Percentiles rank a stretch among this genome's conserved stretches.
These are phyloP conservation scores for Ilyonectria sp. DNA, from an alignment of 2,329 filamentous ascomycete species.

Conservation along the genomic window DNA sequence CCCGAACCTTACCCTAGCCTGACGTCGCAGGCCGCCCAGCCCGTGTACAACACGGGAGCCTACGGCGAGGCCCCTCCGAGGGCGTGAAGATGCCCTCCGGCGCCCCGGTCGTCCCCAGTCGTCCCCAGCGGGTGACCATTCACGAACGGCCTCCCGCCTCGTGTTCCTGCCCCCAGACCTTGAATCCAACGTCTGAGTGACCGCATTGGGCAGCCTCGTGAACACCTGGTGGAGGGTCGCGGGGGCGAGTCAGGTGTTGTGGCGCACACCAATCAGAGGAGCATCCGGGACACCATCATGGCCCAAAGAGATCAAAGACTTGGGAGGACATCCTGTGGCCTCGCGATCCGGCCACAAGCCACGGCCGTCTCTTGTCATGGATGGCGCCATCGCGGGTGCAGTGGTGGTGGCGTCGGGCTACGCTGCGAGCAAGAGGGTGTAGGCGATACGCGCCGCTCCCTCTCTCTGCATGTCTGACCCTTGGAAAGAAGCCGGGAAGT, in stretches of 20 bases:
- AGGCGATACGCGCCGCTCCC: conserved; percentile 25
- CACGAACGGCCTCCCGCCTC: conserved; percentile 33
- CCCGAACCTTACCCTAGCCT: conserved; percentile 58
- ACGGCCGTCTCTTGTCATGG: conserved; percentile 25
- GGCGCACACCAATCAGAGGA: conserved; percentile 55
- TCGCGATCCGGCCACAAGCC: conserved; percentile 34
- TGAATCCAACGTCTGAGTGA: conserved; percentile 37
- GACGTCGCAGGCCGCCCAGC: conserved; percentile 51
- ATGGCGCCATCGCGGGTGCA: conserved; percentile 45
- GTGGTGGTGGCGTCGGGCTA: conserved; percentile 34
- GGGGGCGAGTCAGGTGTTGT: conserved; percentile 56
- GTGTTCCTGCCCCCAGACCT: conserved; percentile 39
- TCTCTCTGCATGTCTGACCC: not conserved
- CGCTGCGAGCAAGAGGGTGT: conserved; percentile 18
- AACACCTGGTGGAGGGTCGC: conserved; percentile 48
- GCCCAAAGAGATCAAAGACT: not conserved
- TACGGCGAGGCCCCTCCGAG: conserved; percentile 61
- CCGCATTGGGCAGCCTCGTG: conserved; percentile 53
- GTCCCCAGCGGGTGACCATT: conserved; percentile 41
- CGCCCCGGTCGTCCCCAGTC: conserved; percentile 24
- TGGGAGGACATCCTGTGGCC: conserved; percentile 13
- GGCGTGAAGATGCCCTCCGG: conserved; percentile 52
- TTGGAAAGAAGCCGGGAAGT: conserved; percentile 12
- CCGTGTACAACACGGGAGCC: conserved; percentile 60
- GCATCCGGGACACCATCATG: conserved; percentile 42